Conservation (phyloP, 768 basidiomycete species). For the Plicaturopsis crispa region DNA sequence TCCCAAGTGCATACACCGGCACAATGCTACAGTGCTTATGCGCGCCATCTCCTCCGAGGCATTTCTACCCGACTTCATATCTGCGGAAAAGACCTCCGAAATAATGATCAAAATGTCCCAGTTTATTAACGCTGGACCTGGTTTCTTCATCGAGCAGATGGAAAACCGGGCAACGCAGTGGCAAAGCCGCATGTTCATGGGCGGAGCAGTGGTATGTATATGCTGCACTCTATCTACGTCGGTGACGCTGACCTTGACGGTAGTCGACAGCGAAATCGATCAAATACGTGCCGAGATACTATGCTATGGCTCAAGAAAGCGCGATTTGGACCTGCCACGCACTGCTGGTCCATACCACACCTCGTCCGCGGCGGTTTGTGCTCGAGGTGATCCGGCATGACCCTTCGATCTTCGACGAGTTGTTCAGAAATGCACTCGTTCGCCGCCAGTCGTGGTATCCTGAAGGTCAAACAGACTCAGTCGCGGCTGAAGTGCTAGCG, state of each 20-base stretch:
- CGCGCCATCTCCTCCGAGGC: slow-evolving; percentile 13
- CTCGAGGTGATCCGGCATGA: slow-evolving; percentile 12
- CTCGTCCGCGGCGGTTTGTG: slow-evolving; percentile 6
- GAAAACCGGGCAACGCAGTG: slow-evolving; percentile 7
- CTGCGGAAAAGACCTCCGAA: slow-evolving; percentile 12
- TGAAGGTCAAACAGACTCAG: slow-evolving; percentile 14
- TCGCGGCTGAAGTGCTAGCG: slow-evolving; percentile 16
- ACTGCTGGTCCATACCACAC: slow-evolving; percentile 10
- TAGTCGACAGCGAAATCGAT: slow-evolving; percentile 10
- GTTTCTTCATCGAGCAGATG: slow-evolving; percentile 13
- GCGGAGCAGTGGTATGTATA: neutral
- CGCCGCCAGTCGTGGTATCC: slow-evolving; percentile 19
- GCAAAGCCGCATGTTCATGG: slow-evolving; percentile 6
- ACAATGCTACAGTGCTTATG: slow-evolving; percentile 12
- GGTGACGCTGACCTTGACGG: too few relatives aligned
- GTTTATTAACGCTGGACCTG: slow-evolving; percentile 17
- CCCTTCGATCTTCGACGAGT: too few relatives aligned
- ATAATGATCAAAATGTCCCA: slow-evolving; percentile 18
- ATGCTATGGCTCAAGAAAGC: slow-evolving; percentile 18
- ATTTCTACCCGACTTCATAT: slow-evolving; percentile 15
- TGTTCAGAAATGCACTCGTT: slow-evolving; percentile 19
- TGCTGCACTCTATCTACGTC: neutral
- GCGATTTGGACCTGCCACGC: slow-evolving; percentile 7
- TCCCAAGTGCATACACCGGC: slow-evolving; percentile 16
- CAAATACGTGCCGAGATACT: slow-evolving; percentile 18